Evolutionary conservation across 441 rosid species (phyloP).

Genomic region (Francoa sonchifolia): DNA sequence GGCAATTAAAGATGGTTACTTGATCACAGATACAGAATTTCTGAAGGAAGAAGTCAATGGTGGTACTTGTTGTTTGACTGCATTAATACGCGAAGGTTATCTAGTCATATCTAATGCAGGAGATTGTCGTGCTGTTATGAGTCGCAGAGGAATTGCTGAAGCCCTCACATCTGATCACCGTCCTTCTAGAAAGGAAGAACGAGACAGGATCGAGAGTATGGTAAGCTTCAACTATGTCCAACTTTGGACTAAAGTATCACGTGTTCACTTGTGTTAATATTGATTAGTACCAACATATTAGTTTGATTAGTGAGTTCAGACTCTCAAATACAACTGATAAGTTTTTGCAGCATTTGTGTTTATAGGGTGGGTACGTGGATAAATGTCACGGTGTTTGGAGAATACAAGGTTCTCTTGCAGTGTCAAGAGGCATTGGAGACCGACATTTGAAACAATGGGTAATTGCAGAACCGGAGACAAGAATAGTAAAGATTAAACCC

Average conservation of each 20-base stretch:
- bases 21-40: constrained; percentile 57
- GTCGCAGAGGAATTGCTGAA: constrained; percentile 55
- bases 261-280: background rate
- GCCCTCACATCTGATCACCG: constrained; percentile 79
- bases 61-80: constrained; percentile 83
- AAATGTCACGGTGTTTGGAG: constrained; percentile 65
- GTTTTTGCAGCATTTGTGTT: constrained; percentile 5
- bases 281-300: too few species aligned
- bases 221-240: constrained; percentile 21
- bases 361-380: constrained; percentile 90
- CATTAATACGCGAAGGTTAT: constrained; percentile 47
- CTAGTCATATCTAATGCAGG: constrained; percentile 72
- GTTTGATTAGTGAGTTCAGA: too few species aligned
- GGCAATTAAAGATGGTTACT: constrained; percentile 52
- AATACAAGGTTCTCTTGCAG: constrained; percentile 74
- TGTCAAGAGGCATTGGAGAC: constrained; percentile 81
- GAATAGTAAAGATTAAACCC: constrained; percentile 27
- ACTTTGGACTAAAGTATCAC: background rate
- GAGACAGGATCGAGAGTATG: constrained; percentile 46
- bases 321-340: too few species aligned
- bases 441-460: constrained; percentile 61
- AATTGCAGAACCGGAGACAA: constrained; percentile 76
- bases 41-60: constrained; percentile 39
- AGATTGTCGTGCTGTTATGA: constrained; percentile 80
- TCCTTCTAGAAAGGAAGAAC: constrained; percentile 63